A percentile compares a stretch with the other conserved stretches of the same genome.
These are phyloP conservation scores for Ceratobasidium sp. DNA, from an alignment of 1,284 basidiomycete species.

Conservation along the genomic window DNA sequence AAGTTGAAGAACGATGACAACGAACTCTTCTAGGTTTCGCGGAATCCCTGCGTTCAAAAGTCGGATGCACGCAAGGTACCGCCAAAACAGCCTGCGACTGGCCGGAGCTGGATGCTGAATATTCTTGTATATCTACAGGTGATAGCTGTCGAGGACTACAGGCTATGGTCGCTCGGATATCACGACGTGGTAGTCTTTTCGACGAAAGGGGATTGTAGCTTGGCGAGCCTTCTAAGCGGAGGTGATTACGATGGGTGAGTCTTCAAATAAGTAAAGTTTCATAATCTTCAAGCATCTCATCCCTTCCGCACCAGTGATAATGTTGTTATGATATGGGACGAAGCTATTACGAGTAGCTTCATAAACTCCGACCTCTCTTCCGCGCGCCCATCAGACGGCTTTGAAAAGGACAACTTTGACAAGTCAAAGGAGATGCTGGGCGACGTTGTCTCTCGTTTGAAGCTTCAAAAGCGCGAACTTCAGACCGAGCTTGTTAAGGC, in stretches of 20 bases:
- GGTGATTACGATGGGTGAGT: slow-evolving; percentile 47
- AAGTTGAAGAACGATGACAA: not conserved
- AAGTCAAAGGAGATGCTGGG: not conserved
- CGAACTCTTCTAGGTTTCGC: not conserved
- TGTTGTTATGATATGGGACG: slow-evolving; percentile 41
- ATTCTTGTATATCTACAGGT: slow-evolving; percentile 16
- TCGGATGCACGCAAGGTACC: slow-evolving; percentile 33
- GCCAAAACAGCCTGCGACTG: not conserved
- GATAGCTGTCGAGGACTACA: slow-evolving; percentile 41
- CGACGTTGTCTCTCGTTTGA: slow-evolving; percentile 1
- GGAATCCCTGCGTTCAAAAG: slow-evolving; percentile 29
- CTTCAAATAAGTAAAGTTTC: not conserved
- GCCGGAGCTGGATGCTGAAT: not conserved
- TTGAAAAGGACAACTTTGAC: slow-evolving; percentile 33
- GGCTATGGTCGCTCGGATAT: slow-evolving; percentile 12
- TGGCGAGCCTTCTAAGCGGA: slow-evolving; percentile 44
- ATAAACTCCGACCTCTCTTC: slow-evolving; percentile 30
- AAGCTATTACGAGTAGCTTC: slow-evolving; percentile 29
- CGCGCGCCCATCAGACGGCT: slow-evolving; percentile 37
- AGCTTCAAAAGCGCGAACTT: not conserved
- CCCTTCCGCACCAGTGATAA: slow-evolving; percentile 22
- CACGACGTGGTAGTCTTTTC: slow-evolving; percentile 45
- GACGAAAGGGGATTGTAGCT: slow-evolving; percentile 31
- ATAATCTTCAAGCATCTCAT: not conserved
- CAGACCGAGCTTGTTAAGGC: slow-evolving; percentile 5